phyloP scores from a whole-genome alignment of 2,329 filamentous ascomycete genomes.

The Plenodomus biglobosus region DNA sequence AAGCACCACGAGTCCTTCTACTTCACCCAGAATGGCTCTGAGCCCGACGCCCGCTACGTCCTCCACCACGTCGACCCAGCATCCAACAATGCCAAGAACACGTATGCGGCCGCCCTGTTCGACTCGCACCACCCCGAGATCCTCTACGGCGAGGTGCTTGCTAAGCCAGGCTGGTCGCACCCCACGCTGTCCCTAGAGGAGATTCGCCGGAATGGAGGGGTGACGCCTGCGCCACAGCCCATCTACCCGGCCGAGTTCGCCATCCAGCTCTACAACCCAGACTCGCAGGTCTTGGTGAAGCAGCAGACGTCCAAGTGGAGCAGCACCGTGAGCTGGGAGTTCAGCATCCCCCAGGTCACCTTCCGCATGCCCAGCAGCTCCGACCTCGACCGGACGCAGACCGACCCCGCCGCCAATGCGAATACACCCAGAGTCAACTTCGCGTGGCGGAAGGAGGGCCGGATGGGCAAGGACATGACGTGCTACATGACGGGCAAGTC shows the following conservation, averaged over 20 bases:
- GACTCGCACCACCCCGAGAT: conserved; percentile 80
- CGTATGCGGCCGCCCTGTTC: conserved; percentile 82
- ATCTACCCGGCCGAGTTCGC: conserved; percentile 75
- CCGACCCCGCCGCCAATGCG: conserved; percentile 57
- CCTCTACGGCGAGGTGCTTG: conserved; percentile 82
- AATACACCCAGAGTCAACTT: conserved; percentile 75
- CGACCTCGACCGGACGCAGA: conserved; percentile 71
- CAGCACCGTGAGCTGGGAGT: conserved; percentile 80
- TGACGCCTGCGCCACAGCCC: conserved; percentile 67
- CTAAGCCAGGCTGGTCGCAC: conserved; percentile 83
- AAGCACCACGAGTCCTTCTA: conserved; percentile 58
- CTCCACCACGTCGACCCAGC: conserved; percentile 74
- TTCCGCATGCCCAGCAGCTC: conserved; percentile 81
- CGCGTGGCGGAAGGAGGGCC: conserved; percentile 85
- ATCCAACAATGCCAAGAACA: conserved; percentile 70
- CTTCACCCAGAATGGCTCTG: conserved; percentile 72
- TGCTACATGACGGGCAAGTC: conserved; percentile 83
- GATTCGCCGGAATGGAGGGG: conserved; percentile 68
- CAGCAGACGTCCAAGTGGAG: conserved; percentile 77
- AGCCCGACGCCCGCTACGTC: conserved; percentile 78
- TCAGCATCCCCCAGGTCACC: conserved; percentile 83
- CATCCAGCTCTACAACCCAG: conserved; percentile 92
- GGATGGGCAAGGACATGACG: conserved; percentile 82
- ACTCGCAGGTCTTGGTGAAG: conserved; percentile 74
- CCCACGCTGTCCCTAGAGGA: conserved; percentile 80